These are phyloP conservation scores for Trichopus zeylanicus DNA, from an alignment of 116 monocot genomes.

Conservation along the genomic window DNA sequence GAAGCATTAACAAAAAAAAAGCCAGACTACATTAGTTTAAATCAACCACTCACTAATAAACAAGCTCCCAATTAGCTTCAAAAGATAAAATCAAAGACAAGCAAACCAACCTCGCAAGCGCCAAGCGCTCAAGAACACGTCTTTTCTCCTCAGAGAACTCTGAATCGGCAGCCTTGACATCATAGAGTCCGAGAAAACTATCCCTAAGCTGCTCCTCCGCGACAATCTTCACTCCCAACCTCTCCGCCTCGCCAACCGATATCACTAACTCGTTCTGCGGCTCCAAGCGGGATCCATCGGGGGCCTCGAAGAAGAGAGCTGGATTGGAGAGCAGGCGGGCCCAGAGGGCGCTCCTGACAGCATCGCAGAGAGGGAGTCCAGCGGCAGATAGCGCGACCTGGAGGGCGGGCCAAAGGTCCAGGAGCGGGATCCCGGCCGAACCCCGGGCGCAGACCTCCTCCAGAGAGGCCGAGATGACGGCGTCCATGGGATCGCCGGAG, in stretches of 20 bases:
- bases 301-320: constrained; percentile 22
- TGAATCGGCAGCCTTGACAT: constrained; percentile 21
- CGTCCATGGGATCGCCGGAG: constrained; percentile 32
- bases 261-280: constrained; percentile 14
- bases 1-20: not conserved
- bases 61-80: not conserved
- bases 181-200: constrained; percentile 51
- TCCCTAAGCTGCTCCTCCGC: constrained; percentile 45
- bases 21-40: too few relatives aligned
- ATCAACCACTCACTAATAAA: too few relatives aligned
- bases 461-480: constrained; percentile 28
- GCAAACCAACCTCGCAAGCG: constrained; percentile 33
- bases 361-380: constrained; percentile 26
- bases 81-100: not conserved
- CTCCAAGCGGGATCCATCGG: constrained; percentile 6
- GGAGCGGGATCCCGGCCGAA: constrained; percentile 21
- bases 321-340: constrained; percentile 30
- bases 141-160: constrained; percentile 39
- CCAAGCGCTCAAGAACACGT: constrained; percentile 36
- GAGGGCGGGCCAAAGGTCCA: constrained; percentile 41
- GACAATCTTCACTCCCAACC: constrained; percentile 22
- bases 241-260: constrained; percentile 29
- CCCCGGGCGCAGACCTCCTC: constrained; percentile 57
- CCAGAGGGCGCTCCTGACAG: constrained; percentile 40
- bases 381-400: constrained; percentile 10